Evolutionary conservation across 768 basidiomycete genomes (phyloP), one percentile per base, ranked within the genome.

Genomic region (Leccinellum luteum): DNA sequence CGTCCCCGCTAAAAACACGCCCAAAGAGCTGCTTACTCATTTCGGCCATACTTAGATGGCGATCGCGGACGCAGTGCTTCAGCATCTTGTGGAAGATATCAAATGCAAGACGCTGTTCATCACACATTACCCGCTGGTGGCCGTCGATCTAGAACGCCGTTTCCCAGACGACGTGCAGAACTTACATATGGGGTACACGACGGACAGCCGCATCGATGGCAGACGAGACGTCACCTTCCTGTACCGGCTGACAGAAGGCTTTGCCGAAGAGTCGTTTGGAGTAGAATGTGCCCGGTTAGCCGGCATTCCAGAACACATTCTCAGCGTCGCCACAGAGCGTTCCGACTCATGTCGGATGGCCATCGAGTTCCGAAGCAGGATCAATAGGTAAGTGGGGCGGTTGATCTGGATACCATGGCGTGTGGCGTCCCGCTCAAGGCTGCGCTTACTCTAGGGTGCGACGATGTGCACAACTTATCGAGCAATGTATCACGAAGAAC

Each of bases 271-370:
- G 66, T 94, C 92, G 0, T 98, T 94, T 68, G 94, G 94, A 12
- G 86, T 97, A 9, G 94, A 96, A 76, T 96, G 94, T 69, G 94
- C 87, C 8, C 82, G 92, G 45, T 80, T 98, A 25, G 96, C 96
- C 0, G 89, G 88, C 9, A 69, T 98, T 32, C 89, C 92, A 0
- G 86, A 89, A 61, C 59, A 71, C 2, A 79, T 98, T 8, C 77
- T 98, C 3, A 71, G 73, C 6, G 70, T 78, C 7, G 95, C 95
- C 15, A 69, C 79, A 12, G 68, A 76, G 55, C 76, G 78, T 32
- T 84, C 90, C 1, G 72, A 78, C 17, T 69, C 72, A 19, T 81
- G 94, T 76, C 83, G 84, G 66, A 62, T 61, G 13, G 71, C 77
- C 51, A 82, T 87, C 25, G 75, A 81, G 63, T 71, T 74, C 30